Conservation (phyloP, 1,284 basidiomycete species). For the Irpex sp. region DNA sequence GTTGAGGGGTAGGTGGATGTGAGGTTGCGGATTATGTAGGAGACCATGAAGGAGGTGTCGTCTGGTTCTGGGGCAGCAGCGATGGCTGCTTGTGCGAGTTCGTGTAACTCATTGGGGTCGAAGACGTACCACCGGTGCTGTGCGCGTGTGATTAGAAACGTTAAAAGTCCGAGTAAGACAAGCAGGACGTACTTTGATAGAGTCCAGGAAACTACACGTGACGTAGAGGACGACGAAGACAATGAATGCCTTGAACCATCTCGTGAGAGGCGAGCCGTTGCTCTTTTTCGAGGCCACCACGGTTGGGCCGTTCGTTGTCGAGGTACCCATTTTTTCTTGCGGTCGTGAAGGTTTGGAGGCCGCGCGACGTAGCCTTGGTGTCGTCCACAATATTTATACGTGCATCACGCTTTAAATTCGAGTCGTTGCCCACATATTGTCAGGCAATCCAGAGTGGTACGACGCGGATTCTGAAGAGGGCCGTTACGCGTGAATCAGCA, state of each 20-base stretch:
- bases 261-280: conserved; percentile 20
- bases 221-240: conserved; percentile 37
- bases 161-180: neutral
- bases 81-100: conserved; percentile 71
- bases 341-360: neutral
- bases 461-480: neutral
- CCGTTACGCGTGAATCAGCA: conserved; percentile 9
- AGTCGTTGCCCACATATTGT: neutral
- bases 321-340: conserved; percentile 1
- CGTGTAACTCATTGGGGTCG: conserved; percentile 60
- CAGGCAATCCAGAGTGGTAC: conserved; percentile 5
- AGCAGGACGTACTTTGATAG: conserved; percentile 34
- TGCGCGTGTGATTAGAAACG: neutral
- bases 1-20: conserved; percentile 59
- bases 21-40: conserved; percentile 75
- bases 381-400: neutral
- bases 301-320: neutral
- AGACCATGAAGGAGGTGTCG: conserved; percentile 66
- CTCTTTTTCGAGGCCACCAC: neutral
- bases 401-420: neutral
- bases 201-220: conserved; percentile 38
- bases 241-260: conserved; percentile 45
- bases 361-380: neutral
- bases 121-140: conserved; percentile 70
- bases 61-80: conserved; percentile 44